Conservation (phyloP, 2,329 filamentous ascomycete genomes). For the Orbilia ellipsospora region DNA sequence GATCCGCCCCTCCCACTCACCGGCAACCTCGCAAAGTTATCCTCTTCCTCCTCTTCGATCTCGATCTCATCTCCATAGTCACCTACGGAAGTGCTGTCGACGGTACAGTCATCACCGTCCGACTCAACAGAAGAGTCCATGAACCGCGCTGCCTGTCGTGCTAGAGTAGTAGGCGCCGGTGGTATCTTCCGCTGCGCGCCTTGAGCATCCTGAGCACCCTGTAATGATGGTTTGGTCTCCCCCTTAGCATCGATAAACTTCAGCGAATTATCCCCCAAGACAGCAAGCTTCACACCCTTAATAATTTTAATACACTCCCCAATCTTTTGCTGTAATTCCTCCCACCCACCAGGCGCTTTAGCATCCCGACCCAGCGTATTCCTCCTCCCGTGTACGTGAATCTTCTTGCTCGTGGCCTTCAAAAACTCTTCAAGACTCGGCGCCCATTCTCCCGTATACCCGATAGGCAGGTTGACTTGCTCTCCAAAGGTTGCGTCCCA, state of each 20-base stretch:
- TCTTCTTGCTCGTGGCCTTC: constrained; percentile 40
- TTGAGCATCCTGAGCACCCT: no score
- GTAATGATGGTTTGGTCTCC: neutral
- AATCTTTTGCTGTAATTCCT: constrained; percentile 56
- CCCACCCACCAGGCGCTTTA: constrained; percentile 56
- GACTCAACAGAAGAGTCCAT: neutral
- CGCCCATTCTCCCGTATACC: constrained; percentile 56
- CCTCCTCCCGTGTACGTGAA: constrained; percentile 15
- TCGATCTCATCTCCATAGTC: constrained; percentile 12
- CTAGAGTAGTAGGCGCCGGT: no score
- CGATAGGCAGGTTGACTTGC: constrained; percentile 54
- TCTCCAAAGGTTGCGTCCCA: constrained; percentile 57
- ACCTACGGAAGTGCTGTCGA: no score
- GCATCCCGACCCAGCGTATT: constrained; percentile 4
- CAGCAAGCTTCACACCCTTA: constrained; percentile 44
- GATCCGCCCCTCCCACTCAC: neutral
- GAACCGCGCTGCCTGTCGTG: no score
- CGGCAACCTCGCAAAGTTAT: constrained; percentile 9
- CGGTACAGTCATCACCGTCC: neutral
- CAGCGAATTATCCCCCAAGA: constrained; percentile 38
- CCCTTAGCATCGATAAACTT: constrained; percentile 6
- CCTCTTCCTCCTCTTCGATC: constrained; percentile 28
- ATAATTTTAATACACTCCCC: constrained; percentile 55
- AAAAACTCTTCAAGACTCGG: constrained; percentile 56
- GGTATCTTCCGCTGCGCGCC: no score